A percentile compares a stretch with the other conserved stretches of the same genome.
These are phyloP conservation scores for Metschnikowia shivogae DNA, from an alignment of 805 yeast genomes.

Conservation along the genomic window DNA sequence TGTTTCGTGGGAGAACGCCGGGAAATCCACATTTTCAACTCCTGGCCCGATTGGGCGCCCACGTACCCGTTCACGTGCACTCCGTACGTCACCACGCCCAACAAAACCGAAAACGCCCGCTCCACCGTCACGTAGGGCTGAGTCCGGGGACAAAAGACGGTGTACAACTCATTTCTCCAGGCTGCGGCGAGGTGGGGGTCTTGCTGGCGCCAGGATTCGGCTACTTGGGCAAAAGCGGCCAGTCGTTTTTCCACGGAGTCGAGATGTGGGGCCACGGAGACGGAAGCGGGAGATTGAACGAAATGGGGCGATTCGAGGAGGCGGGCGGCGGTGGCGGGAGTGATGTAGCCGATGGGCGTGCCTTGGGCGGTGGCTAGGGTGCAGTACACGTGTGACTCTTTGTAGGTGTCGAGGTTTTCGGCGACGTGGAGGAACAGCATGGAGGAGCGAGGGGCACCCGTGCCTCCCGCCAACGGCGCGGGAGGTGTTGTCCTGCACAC, in stretches of 20 bases:
- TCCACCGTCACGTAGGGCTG: constrained; percentile 68
- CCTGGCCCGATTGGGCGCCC: constrained; percentile 41
- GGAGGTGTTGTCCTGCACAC: no score
- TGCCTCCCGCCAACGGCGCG: no score
- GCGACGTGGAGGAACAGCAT: constrained; percentile 16
- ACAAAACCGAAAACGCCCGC: constrained; percentile 71
- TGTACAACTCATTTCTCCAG: constrained; percentile 86
- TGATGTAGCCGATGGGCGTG: constrained; percentile 26
- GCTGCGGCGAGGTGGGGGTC: constrained; percentile 42
- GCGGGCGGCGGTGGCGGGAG: constrained; percentile 20
- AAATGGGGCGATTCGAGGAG: constrained; percentile 13
- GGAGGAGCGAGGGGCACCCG: neutral
- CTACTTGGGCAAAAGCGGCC: constrained; percentile 40
- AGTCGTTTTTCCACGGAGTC: constrained; percentile 41
- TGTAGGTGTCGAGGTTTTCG: constrained; percentile 30
- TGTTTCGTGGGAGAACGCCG: constrained; percentile 71
- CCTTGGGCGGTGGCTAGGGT: constrained; percentile 29
- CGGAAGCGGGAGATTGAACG: neutral
- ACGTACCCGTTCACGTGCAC: constrained; percentile 82
- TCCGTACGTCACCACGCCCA: constrained; percentile 90
- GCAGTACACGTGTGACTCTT: constrained; percentile 22
- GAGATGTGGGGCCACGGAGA: constrained; percentile 4
- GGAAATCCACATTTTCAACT: constrained; percentile 75
- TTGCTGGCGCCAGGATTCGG: constrained; percentile 34
- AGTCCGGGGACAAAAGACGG: constrained; percentile 55